Conservation (phyloP, 1,284 basidiomycete genomes). For the Puccinia hordei region DNA sequence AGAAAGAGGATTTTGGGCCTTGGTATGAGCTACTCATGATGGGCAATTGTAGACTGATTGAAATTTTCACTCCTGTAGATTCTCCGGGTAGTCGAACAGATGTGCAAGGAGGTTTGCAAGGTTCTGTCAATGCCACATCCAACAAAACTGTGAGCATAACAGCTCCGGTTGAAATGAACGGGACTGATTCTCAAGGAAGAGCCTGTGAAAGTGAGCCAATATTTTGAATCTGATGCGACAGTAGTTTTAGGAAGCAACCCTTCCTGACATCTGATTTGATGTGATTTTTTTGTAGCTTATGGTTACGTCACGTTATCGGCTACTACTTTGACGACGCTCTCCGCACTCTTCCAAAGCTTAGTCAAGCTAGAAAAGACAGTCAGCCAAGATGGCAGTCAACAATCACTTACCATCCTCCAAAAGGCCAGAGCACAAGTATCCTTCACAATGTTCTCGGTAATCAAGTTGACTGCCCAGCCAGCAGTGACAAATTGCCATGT, state of each 20-base stretch:
- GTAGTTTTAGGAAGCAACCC: background rate
- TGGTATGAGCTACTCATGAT: background rate
- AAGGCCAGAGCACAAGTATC: slow-evolving; percentile 12
- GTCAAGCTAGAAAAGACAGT: slow-evolving; percentile 28
- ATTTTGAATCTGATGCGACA: background rate
- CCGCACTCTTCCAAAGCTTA: slow-evolving; percentile 27
- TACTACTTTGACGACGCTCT: slow-evolving; percentile 33
- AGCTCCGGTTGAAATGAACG: slow-evolving; percentile 31
- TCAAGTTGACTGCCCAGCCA: slow-evolving; percentile 32
- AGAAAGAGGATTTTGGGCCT: background rate
- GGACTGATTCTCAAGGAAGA: slow-evolving; percentile 24
- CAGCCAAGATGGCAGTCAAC: slow-evolving; percentile 12
- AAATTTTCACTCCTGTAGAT: slow-evolving; percentile 5
- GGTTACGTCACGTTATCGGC: slow-evolving; percentile 33
- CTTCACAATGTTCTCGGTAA: slow-evolving; percentile 38
- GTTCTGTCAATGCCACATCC: background rate
- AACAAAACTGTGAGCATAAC: slow-evolving; percentile 3
- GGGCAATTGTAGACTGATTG: too few species aligned
- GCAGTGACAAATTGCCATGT: slow-evolving; percentile 25
- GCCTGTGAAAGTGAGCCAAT: slow-evolving; percentile 33
- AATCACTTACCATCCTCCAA: slow-evolving; percentile 8
- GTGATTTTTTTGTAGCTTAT: slow-evolving; percentile 11
- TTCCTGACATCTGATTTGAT: background rate
- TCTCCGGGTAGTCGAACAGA: slow-evolving; percentile 12
- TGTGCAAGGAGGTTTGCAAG: background rate